Base-by-base conservation (phyloP, 345 rosid species). In the Hibiscus trionum region DNA sequence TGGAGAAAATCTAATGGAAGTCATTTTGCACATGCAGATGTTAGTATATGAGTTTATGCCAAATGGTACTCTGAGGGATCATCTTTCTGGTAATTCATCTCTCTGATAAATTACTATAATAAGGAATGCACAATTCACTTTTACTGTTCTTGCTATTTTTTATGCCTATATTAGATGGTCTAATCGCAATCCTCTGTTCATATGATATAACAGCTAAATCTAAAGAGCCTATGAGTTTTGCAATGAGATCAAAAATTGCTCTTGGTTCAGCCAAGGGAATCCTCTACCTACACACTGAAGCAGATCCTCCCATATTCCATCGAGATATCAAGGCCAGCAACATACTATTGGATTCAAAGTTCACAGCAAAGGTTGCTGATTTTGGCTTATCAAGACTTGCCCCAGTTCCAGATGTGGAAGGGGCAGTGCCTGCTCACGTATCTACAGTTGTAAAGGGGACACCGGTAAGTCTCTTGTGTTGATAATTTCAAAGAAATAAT, bases 241-340 rank as follows among this genome's bases (percentile, higher is more conserved):
- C 82, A 8, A 82, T 75, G 88, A 86, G 99, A 75, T 16, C 87
- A 84, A 79, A 90, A 71, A 73, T 88, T 76, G 90, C 97, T 24
- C 58, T 90, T 67, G 97, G 89, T 62, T 88, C 97, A 50, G 87
- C 99, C 37, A 95, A 82, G 79, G 97, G 99, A 57, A 90, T 92
- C 74, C 80, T 89, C 57, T 92, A 92, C 79, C 84, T 92, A 5
- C 97, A 95, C 70, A 86, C 93, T 3, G 99, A 95, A 88, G 99
- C 97, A 27, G 75, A 95, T 73, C 99, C 99, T 69, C 97, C 99
- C 14, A 84, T 95, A 72, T 92, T 90, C 75, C 96, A 95, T 77
- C 86, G 97, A 5, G 99, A 95, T 81, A 90, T 95, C 78, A 92
- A 95, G 81, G 97, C 99, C 59, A 92, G 88, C 84, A 95, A 92